Evolutionary conservation across 441 rosid genomes (phyloP).

Genomic region (Cnidoscolus chayamansa): DNA sequence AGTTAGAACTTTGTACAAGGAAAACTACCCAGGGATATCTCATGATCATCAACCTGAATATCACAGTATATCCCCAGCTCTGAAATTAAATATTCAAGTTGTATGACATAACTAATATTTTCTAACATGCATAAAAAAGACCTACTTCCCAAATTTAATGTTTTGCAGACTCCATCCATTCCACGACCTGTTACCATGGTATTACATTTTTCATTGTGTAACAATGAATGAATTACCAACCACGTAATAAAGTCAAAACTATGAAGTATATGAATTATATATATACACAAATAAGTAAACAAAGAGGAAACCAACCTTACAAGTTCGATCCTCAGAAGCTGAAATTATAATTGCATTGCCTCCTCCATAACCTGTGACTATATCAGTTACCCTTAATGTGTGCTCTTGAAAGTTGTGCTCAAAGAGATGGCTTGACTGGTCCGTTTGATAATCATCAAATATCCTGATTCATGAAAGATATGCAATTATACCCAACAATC

Average conservation of each 20-base stretch:
- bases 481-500: not conserved
- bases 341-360: slow-evolving; percentile 66
- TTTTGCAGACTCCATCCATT: not conserved
- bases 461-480: slow-evolving; percentile 44
- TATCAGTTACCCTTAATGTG: slow-evolving; percentile 56
- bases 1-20: too few species aligned
- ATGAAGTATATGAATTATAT: not conserved
- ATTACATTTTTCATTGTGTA: not conserved
- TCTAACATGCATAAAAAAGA: not conserved
- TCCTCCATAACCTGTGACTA: slow-evolving; percentile 69
- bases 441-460: slow-evolving; percentile 57
- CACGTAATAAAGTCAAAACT: not conserved
- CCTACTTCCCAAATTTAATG: not conserved
- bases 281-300: not conserved
- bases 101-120: too few species aligned
- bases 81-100: not conserved
- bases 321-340: slow-evolving; percentile 79
- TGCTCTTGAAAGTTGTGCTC: slow-evolving; percentile 62
- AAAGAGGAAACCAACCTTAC: slow-evolving; percentile 55
- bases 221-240: not conserved
- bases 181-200: not conserved
- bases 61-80: not conserved
- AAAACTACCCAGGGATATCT: not conserved
- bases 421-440: slow-evolving; percentile 52
- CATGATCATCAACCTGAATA: not conserved